Evolutionary conservation across 192 early-diverging fungal genomes (phyloP), one percentile per base, ranked within the genome.

Genomic region (Coemansia furcata): DNA sequence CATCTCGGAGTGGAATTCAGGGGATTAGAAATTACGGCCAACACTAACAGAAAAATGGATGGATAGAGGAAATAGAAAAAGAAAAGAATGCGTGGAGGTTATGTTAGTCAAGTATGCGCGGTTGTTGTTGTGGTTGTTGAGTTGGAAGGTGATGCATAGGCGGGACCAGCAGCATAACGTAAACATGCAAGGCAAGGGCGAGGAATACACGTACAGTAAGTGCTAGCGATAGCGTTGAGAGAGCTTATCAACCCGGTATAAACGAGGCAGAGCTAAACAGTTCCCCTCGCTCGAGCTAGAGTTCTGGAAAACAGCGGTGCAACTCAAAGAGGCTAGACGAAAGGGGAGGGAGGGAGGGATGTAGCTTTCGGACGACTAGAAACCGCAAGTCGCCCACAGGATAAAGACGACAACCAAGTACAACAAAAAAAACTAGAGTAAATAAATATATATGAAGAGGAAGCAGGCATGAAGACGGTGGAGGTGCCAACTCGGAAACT

Each of bases 1-100:
- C 80, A 82, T 82, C 66, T 73, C 54, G 15, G 54, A 35, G 30
- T 30, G 6, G 54, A 57, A 32, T 32, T 54, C 12, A 26, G 14
- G 54, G 30, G 54, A 57, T 57, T 57, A 57, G 54, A 57, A 33
- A 54, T 54, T 54, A 54, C 23, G 29, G 21, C 10, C 50, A 54
- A 30, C 23, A 30, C 50, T 54, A 54, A 3, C 29, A 57, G 30
- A 17, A 35, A 32, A 57, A 33, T 3, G 49, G 23, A 15, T 17
- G 15, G 26, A 54, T 19, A 4, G 6, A 33, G 17, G 7, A 7
- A 54, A 60, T 12, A 8, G 15, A 60, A 58, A 37, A 38, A 60
- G 17, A 32, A 14, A 33, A 47, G 44, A 21, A 54, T 26, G 23
- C 23, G 23, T 26, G 23, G 23, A 26, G 23, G 23, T 54, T 30